These are phyloP conservation scores for Beauveria bassiana DNA, from an alignment of 2,329 filamentous ascomycete genomes.

Conservation along the genomic window DNA sequence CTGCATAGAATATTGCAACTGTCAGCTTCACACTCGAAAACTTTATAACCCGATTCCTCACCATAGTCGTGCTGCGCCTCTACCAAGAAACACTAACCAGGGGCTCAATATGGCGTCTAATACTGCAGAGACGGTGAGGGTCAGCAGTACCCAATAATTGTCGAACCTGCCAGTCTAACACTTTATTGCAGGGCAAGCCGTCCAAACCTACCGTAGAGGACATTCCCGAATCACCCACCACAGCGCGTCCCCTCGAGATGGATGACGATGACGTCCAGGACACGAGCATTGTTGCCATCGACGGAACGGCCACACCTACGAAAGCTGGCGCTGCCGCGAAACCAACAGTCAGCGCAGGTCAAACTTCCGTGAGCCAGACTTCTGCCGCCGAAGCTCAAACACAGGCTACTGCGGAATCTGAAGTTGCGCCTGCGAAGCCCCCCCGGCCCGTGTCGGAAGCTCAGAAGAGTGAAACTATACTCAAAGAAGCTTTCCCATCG, in stretches of 20 bases:
- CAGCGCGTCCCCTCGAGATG: conserved; percentile 56
- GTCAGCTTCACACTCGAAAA: not conserved
- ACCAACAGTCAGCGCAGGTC: conserved; percentile 16
- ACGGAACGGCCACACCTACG: conserved; percentile 22
- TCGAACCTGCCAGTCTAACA: conserved; percentile 1
- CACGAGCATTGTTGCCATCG: conserved; percentile 40
- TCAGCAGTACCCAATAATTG: conserved; percentile 2
- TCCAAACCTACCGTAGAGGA: conserved; percentile 21
- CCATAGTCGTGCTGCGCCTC: conserved; percentile 3
- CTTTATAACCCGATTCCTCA: not conserved
- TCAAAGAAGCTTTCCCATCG: conserved; percentile 87
- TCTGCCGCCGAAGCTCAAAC: conserved; percentile 18
- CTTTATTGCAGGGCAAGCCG: conserved; percentile 33
- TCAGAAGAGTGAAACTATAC: conserved; percentile 77
- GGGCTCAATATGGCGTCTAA: conserved; percentile 13
- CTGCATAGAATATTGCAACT: not conserved
- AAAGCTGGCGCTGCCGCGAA: conserved; percentile 16
- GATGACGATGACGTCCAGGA: conserved; percentile 66
- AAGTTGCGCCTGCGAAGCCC: conserved; percentile 65
- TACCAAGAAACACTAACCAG: conserved; percentile 5
- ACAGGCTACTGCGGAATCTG: conserved; percentile 25
- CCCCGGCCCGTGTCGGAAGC: conserved; percentile 74
- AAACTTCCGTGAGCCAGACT: conserved; percentile 17
- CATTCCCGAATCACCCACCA: conserved; percentile 58
- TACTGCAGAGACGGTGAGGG: conserved; percentile 11